Conservation (phyloP, 1,139 yeast species). For the Diutina pseudorugosa region DNA sequence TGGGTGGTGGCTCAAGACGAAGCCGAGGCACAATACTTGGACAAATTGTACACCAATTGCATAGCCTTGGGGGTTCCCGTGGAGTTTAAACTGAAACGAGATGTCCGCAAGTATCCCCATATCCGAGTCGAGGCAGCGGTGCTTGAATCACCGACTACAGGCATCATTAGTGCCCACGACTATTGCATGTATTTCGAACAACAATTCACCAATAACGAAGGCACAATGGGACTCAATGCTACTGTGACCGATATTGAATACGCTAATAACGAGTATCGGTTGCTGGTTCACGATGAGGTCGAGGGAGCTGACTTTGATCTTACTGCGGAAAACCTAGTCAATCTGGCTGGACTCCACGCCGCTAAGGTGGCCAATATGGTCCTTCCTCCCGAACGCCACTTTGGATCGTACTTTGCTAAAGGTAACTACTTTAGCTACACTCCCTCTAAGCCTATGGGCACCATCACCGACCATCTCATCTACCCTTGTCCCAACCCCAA, state of each 20-base stretch:
- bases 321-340: constrained; percentile 47
- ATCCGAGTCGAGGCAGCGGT: constrained; percentile 50
- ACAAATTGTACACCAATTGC: constrained; percentile 38
- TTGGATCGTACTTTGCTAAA: constrained; percentile 58
- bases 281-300: constrained; percentile 11
- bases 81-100: constrained; percentile 36
- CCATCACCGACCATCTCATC: constrained; percentile 30
- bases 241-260: constrained; percentile 35
- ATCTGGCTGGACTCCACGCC: constrained; percentile 73
- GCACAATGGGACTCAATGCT: constrained; percentile 55
- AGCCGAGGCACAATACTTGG: constrained; percentile 45
- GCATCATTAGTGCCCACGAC: constrained; percentile 75
- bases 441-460: constrained; percentile 24
- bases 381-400: constrained; percentile 49
- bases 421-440: constrained; percentile 67
- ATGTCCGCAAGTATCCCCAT: constrained; percentile 46
- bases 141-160: constrained; percentile 72
- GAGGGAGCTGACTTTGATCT: constrained; percentile 20
- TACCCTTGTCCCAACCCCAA: constrained; percentile 76
- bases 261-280: constrained; percentile 7
- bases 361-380: constrained; percentile 55
- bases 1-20: constrained; percentile 81
- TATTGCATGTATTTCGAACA: constrained; percentile 49
- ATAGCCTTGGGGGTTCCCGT: constrained; percentile 47
- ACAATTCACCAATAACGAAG: constrained; percentile 40